phyloP scores from a whole-genome alignment of 306 rosid species.

The Myrica gale region DNA sequence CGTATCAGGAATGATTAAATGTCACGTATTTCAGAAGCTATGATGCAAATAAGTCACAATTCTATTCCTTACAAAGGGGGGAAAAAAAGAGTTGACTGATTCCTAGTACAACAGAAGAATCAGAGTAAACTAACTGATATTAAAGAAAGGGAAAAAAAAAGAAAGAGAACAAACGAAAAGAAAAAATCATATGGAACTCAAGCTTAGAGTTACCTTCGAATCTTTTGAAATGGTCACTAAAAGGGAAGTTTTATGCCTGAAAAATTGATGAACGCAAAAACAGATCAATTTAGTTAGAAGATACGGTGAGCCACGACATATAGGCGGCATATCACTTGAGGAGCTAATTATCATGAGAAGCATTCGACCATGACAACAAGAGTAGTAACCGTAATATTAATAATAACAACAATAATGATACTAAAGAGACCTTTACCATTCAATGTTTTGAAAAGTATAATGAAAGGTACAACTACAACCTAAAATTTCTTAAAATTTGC shows the following conservation, averaged over 20 bases:
- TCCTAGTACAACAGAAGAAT: not conserved
- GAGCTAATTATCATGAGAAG: not conserved
- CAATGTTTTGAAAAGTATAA: not conserved
- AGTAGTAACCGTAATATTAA: too few relatives aligned
- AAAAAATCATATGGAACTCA: not conserved
- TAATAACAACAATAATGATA: not conserved
- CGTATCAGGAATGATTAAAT: not conserved
- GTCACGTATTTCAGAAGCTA: not conserved
- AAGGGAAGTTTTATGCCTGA: constrained; percentile 73
- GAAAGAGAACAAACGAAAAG: constrained; percentile 7
- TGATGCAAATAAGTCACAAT: not conserved
- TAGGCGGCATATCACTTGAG: not conserved
- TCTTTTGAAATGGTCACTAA: constrained; percentile 77
- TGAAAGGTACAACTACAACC: not conserved
- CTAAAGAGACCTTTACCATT: not conserved
- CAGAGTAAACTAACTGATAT: not conserved
- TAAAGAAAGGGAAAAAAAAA: constrained; percentile 12
- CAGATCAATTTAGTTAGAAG: constrained; percentile 26
- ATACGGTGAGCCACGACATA: not conserved
- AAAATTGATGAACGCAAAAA: constrained; percentile 30
- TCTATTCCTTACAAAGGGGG: not conserved
- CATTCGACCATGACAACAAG: not conserved
- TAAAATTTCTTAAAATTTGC: not conserved
- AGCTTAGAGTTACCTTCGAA: constrained; percentile 54
- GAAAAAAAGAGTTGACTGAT: not conserved